phyloP scores from a whole-genome alignment of 345 rosid species.

The Garcia nutans region DNA sequence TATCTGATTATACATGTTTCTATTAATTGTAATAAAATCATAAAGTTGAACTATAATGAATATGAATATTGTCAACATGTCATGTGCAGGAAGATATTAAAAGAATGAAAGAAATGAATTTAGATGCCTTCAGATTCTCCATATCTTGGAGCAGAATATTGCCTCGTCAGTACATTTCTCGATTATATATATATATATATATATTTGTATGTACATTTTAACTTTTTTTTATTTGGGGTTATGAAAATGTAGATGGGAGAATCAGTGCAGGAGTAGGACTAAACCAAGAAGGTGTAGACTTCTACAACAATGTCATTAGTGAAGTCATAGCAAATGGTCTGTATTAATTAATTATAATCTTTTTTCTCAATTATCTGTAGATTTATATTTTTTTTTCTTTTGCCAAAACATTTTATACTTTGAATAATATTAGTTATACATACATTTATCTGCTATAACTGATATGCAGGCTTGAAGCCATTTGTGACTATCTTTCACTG shows the following conservation, averaged over 20 bases:
- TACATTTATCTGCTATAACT: too few relatives aligned
- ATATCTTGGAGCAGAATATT: constrained; percentile 13
- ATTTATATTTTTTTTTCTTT: too few relatives aligned
- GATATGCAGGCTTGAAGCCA: constrained; percentile 9
- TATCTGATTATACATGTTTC: too few relatives aligned
- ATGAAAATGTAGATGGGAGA: constrained; percentile 7
- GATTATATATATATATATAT: neutral
- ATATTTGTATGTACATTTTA: neutral
- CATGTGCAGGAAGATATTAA: constrained; percentile 5
- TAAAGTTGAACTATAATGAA: too few relatives aligned
- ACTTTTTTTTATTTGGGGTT: too few relatives aligned
- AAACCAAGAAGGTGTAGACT: constrained; percentile 9
- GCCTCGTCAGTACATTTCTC: neutral
- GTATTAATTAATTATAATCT: too few relatives aligned
- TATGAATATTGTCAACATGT: too few relatives aligned
- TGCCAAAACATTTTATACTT: too few relatives aligned
- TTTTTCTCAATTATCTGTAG: too few relatives aligned
- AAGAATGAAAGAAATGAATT: neutral
- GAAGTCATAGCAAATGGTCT: neutral
- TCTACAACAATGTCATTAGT: constrained; percentile 5
- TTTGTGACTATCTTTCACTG: constrained; percentile 15
- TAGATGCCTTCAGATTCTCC: constrained; percentile 20
- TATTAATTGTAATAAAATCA: neutral
- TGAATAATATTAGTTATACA: too few relatives aligned
- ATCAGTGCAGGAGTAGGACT: neutral